Evolutionary conservation across 2,329 filamentous ascomycete genomes (phyloP).

Genomic region (Myriangium duriaei): DNA sequence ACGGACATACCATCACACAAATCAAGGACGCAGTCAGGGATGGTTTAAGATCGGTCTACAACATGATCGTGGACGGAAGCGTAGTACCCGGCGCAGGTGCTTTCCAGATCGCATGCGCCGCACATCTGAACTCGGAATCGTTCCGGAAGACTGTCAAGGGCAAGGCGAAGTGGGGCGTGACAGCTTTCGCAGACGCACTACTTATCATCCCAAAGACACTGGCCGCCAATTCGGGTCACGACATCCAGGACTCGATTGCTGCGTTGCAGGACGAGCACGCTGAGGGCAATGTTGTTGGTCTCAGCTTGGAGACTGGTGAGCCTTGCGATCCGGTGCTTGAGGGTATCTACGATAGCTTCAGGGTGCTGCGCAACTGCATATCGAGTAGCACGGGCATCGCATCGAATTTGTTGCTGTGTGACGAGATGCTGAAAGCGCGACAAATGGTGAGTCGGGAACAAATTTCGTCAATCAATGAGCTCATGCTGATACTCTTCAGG

Average conservation of each 20-base stretch:
- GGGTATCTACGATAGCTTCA: constrained; percentile 92
- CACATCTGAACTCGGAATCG: constrained; percentile 72
- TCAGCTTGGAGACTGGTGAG: constrained; percentile 76
- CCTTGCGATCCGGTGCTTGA: constrained; percentile 91
- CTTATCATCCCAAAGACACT: constrained; percentile 95
- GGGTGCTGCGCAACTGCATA: constrained; percentile 84
- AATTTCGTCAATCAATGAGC: constrained; percentile 15
- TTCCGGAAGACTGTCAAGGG: constrained; percentile 90
- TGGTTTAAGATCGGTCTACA: constrained; percentile 91
- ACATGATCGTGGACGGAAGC: constrained; percentile 96
- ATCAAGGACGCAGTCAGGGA: constrained; percentile 94
- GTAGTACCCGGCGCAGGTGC: constrained; percentile 90
- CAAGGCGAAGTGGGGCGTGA: constrained; percentile 92
- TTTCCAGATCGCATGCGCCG: constrained; percentile 88
- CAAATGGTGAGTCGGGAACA: constrained; percentile 60
- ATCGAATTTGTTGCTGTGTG: constrained; percentile 85
- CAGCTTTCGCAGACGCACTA: constrained; percentile 87
- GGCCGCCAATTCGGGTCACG: constrained; percentile 88
- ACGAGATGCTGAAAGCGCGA: constrained; percentile 92
- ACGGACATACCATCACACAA: constrained; percentile 90
- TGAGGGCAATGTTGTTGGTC: constrained; percentile 73
- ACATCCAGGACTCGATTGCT: constrained; percentile 89
- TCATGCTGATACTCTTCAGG: constrained; percentile 3
- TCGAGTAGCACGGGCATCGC: constrained; percentile 92
- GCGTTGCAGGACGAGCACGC: constrained; percentile 72